A percentile compares a stretch with the other conserved stretches of the same genome.
These are phyloP conservation scores for Nymphaea thermarum DNA, from an alignment of 164 flowering plant species.

Conservation along the genomic window DNA sequence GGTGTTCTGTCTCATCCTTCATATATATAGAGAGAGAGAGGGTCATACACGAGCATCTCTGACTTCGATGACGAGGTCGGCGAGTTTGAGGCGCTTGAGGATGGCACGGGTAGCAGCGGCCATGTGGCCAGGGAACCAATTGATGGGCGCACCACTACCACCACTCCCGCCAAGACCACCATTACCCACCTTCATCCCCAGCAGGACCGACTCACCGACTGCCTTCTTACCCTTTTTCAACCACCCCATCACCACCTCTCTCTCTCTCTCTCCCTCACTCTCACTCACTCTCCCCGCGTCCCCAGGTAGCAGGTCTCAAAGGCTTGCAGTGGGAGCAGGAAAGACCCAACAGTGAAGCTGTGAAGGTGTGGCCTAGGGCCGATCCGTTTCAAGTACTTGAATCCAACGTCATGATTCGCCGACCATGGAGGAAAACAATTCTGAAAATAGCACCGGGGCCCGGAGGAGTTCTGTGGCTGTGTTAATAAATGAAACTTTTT, in stretches of 20 bases:
- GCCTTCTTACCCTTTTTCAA: constrained; percentile 8
- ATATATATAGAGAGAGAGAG: background rate
- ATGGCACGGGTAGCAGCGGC: constrained; percentile 94
- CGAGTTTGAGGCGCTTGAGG: constrained; percentile 70
- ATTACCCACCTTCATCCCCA: constrained; percentile 32
- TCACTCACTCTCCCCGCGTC: background rate
- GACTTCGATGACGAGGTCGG: constrained; percentile 91
- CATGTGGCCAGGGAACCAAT: constrained; percentile 99
- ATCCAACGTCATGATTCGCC: no score
- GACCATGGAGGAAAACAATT: no score
- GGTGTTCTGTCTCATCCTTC: background rate
- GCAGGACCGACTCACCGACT: constrained; percentile 9
- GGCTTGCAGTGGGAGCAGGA: no score
- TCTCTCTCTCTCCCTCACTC: constrained; percentile 3
- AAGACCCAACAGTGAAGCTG: no score
- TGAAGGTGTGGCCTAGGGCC: no score
- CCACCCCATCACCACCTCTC: constrained; percentile 8
- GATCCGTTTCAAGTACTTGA: no score
- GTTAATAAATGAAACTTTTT: no score
- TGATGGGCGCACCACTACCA: constrained; percentile 65
- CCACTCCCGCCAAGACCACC: constrained; percentile 63
- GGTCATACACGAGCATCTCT: constrained; percentile 72
- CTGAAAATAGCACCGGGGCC: no score
- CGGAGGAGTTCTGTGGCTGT: no score
- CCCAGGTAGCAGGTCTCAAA: background rate